Evolutionary conservation across 2,329 filamentous ascomycete genomes (phyloP).

Genomic region (Xenoacremonium recifei): DNA sequence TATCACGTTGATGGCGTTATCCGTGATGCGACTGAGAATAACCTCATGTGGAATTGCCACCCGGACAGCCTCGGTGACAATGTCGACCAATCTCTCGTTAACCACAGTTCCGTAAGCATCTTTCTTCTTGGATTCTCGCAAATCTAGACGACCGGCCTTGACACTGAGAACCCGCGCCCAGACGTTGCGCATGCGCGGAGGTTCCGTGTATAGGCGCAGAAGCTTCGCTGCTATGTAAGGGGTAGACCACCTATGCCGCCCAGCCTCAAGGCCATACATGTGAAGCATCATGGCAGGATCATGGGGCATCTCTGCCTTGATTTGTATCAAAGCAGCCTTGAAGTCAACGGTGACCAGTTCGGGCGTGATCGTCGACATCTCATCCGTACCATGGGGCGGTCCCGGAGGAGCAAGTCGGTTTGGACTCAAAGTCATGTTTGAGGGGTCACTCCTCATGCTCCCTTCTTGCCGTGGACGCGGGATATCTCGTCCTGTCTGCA

Average conservation of each 20-base stretch:
- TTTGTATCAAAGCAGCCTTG: constrained; percentile 76
- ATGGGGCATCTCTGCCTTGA: constrained; percentile 84
- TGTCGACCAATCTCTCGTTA: constrained; percentile 80
- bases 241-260: constrained; percentile 81
- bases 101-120: constrained; percentile 54
- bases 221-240: constrained; percentile 79
- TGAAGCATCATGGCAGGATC: constrained; percentile 94
- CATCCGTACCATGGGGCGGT: constrained; percentile 29
- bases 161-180: constrained; percentile 88
- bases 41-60: constrained; percentile 89
- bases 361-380: constrained; percentile 31
- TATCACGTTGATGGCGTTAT: constrained; percentile 84
- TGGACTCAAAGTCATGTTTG: constrained; percentile 14
- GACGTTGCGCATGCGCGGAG: constrained; percentile 75
- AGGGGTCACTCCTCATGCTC: constrained; percentile 13
- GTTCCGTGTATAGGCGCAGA: constrained; percentile 81
- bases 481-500: constrained; percentile 48
- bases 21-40: constrained; percentile 84
- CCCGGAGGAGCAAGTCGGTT: constrained; percentile 39
- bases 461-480: constrained; percentile 32
- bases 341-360: constrained; percentile 83
- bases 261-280: constrained; percentile 76
- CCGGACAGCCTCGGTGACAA: constrained; percentile 81
- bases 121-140: constrained; percentile 74
- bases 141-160: constrained; percentile 76